A percentile compares a stretch with the other conserved stretches of the same genome.
phyloP scores from a whole-genome alignment of 441 rosid species.

The Manihot esculenta region DNA sequence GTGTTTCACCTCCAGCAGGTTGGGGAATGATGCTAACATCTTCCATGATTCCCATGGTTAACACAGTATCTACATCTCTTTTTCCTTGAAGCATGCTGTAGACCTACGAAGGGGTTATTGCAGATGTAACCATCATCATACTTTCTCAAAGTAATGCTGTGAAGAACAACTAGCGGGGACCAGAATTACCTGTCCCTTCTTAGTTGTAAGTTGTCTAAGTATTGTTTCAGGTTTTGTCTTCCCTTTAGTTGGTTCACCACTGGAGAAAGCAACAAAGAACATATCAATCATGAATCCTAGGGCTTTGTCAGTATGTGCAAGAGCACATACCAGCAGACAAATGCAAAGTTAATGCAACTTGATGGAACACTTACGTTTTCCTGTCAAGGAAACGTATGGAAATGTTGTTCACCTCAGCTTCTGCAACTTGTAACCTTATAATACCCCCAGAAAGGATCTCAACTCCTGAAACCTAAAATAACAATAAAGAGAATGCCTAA shows the following conservation, averaged over 20 bases:
- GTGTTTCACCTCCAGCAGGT: slow-evolving; percentile 86
- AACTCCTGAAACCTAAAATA: slow-evolving; percentile 74
- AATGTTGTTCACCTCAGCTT: slow-evolving; percentile 90
- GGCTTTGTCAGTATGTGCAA: not conserved
- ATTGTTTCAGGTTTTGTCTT: slow-evolving; percentile 82
- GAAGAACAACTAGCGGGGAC: not conserved
- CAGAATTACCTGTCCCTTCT: slow-evolving; percentile 82
- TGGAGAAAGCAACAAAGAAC: slow-evolving; percentile 33
- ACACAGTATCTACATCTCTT: slow-evolving; percentile 81
- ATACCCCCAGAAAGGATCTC: slow-evolving; percentile 94
- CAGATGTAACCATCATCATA: slow-evolving; percentile 13
- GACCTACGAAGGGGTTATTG: slow-evolving; percentile 42
- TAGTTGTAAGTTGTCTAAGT: slow-evolving; percentile 87
- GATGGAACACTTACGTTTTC: slow-evolving; percentile 67
- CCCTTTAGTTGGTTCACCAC: slow-evolving; percentile 91
- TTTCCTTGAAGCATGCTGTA: slow-evolving; percentile 97
- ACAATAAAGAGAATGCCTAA: not conserved
- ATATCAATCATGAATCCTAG: slow-evolving; percentile 15
- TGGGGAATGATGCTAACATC: slow-evolving; percentile 93
- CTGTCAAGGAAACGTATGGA: slow-evolving; percentile 85
- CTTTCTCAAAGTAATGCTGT: not conserved
- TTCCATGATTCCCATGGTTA: slow-evolving; percentile 88
- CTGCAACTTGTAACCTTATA: slow-evolving; percentile 81
- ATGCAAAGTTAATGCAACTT: slow-evolving; percentile 12
- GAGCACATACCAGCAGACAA: not conserved